Percentiles rank a stretch among this genome's conserved stretches.
Conservation (phyloP, 768 basidiomycete species). For the Leccinum broughii region DNA sequence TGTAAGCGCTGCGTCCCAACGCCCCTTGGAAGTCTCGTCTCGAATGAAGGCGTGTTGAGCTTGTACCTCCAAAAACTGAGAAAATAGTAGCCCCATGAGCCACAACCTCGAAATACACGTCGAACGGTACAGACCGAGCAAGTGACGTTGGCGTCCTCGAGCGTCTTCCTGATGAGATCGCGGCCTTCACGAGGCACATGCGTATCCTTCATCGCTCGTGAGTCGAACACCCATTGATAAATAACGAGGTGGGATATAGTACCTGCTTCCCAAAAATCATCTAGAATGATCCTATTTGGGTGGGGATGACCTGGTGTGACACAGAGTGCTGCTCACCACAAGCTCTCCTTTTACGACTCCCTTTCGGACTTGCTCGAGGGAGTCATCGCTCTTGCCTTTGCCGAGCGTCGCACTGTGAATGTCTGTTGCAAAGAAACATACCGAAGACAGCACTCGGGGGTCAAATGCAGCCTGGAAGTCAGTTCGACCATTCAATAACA, state of each 20-base stretch:
- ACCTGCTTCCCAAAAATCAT: slow-evolving; percentile 98
- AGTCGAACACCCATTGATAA: background rate
- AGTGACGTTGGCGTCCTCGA: slow-evolving; percentile 78
- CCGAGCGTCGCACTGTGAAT: slow-evolving; percentile 88
- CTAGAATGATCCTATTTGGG: slow-evolving; percentile 35
- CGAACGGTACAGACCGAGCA: slow-evolving; percentile 58
- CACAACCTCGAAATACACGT: background rate
- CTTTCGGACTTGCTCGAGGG: slow-evolving; percentile 66
- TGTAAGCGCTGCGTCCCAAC: slow-evolving; percentile 94
- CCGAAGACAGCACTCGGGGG: slow-evolving; percentile 73
- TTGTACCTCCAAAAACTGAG: slow-evolving; percentile 90
- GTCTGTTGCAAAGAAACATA: slow-evolving; percentile 96
- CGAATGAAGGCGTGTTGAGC: slow-evolving; percentile 97
- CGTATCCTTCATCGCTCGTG: slow-evolving; percentile 61
- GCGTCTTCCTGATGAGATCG: slow-evolving; percentile 75
- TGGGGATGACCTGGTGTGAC: background rate
- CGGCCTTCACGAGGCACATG: slow-evolving; percentile 89
- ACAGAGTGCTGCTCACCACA: slow-evolving; percentile 51
- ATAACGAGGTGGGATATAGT: slow-evolving; percentile 10
- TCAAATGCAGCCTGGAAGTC: slow-evolving; percentile 80
- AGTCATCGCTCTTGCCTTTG: slow-evolving; percentile 80
- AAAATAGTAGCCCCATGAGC: slow-evolving; percentile 6
- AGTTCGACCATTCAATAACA: background rate
- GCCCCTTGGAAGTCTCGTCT: slow-evolving; percentile 87
- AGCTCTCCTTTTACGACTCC: slow-evolving; percentile 89